Evolutionary conservation across 192 early-diverging fungal species (phyloP), one percentile per base, ranked within the genome.

Genomic region (Coemansia biformis): DNA sequence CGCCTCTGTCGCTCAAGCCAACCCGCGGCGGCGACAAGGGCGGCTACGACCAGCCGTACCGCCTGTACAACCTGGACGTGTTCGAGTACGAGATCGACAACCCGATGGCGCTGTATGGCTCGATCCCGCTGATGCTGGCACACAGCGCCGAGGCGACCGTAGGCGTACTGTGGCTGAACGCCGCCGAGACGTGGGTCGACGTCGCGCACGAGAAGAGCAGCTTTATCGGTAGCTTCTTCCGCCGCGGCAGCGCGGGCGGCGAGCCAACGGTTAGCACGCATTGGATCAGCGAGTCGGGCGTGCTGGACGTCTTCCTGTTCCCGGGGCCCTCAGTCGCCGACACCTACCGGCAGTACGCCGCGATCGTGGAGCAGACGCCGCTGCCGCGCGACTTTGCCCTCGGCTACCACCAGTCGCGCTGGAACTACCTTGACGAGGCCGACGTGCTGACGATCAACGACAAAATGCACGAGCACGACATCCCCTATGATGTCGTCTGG

Each of bases 401-500:
- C 14, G 91, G 86, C 5, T 93, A 98, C 62, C 96, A 98, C 51
- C 96, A 98, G 54, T 92, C 91, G 54, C 85, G 96, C 43, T 99
- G 96, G 96, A 99, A 98, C 67, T 99, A 98, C 70, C 81, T 87
- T 46, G 88, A 87, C 47, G 84, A 95, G 49, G 78, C 79, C 21
- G 96, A 99, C 68, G 94, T 96, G 5, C 46, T 76, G 10, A 82
- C 82, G 22, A 90, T 97, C 0, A 88, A 91, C 64, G 79, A 72
- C 15, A 83, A 86, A 37, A 91, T 99, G 76, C 93, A 99, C 57
- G 75, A 83, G 48, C 57, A 90, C 58, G 86, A 86, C 29, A 94
- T 99, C 43, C 95, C 96, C 7, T 92, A 92, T 58, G 96, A 99
- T 76, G 95, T 98, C 1, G 79, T 99, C 28, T 99, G 96, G 96